phyloP scores from a whole-genome alignment of 2,329 filamentous ascomycete species.

The Botrytis galanthina region DNA sequence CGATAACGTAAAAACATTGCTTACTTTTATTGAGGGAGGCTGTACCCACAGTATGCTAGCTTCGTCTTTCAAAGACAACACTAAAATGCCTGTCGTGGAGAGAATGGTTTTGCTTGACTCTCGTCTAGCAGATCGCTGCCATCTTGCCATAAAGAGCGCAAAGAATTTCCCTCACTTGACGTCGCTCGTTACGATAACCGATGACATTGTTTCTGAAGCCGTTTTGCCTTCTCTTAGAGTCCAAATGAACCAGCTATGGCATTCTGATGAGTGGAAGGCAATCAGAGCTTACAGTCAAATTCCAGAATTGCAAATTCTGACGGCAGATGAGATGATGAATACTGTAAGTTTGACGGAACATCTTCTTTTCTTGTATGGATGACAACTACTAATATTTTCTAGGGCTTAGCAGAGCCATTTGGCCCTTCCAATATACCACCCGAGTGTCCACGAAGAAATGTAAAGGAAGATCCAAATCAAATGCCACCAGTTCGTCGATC shows the following conservation, averaged over 20 bases:
- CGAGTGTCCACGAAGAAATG: not conserved
- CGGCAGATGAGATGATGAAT: not conserved
- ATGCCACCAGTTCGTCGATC: not conserved
- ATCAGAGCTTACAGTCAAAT: not conserved
- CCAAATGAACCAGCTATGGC: not conserved
- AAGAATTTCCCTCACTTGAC: not conserved
- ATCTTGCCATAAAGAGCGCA: fast-evolving
- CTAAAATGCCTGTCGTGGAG: not conserved
- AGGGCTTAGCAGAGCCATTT: not conserved
- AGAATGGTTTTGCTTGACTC: not conserved
- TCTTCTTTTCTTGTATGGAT: not conserved
- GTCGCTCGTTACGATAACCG: not conserved
- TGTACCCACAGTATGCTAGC: fast-evolving
- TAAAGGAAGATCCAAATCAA: not conserved
- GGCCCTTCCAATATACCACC: not conserved
- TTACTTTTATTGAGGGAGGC: not conserved
- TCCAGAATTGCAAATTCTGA: not conserved
- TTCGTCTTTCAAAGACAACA: not conserved
- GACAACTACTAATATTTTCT: not conserved
- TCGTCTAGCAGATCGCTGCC: fast-evolving
- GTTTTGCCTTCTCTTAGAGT: not conserved
- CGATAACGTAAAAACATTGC: fast-evolving
- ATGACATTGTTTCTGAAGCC: not conserved
- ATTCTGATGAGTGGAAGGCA: not conserved
- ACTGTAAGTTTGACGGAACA: not conserved